Evolutionary conservation across 768 basidiomycete species (phyloP).

Genomic region (Podaxis sp.): DNA sequence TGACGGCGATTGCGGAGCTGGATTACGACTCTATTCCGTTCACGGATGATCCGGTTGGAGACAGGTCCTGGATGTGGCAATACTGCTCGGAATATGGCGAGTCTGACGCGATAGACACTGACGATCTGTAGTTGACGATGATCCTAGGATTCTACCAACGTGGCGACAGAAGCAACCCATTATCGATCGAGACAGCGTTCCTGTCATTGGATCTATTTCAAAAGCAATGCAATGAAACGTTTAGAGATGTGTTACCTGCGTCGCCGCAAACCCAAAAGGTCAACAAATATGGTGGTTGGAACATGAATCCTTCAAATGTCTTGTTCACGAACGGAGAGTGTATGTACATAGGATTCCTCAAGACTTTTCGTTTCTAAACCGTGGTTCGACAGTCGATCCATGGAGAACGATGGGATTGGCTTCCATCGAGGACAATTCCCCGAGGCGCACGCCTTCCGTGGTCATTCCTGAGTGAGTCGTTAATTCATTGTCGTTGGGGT

Average conservation of each 20-base stretch:
- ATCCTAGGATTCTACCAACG: constrained; percentile 45
- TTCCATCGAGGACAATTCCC: constrained; percentile 47
- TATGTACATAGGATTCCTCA: constrained; percentile 20
- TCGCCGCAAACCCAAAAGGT: constrained; percentile 43
- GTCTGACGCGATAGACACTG: neutral
- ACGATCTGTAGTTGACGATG: neutral
- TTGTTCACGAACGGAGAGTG: constrained; percentile 53
- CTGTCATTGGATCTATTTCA: constrained; percentile 46
- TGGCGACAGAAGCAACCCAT: constrained; percentile 42
- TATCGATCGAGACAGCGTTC: constrained; percentile 50
- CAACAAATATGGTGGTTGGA: constrained; percentile 53
- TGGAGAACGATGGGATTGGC: constrained; percentile 53
- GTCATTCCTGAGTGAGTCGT: constrained; percentile 36
- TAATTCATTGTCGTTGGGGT: neutral
- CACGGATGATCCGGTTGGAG: constrained; percentile 42
- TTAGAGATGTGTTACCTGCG: constrained; percentile 35
- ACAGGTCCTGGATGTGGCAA: constrained; percentile 53
- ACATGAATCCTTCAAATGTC: constrained; percentile 49
- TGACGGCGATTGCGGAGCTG: constrained; percentile 41
- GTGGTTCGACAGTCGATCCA: constrained; percentile 39
- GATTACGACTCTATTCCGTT: constrained; percentile 46
- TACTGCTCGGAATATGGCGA: constrained; percentile 53
- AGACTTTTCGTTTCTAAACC: neutral
- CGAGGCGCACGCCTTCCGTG: constrained; percentile 37
- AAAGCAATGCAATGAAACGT: constrained; percentile 40